These are phyloP conservation scores for Penicillium egyptiacum DNA, from an alignment of 495 filamentous ascomycete genomes.

Conservation along the genomic window DNA sequence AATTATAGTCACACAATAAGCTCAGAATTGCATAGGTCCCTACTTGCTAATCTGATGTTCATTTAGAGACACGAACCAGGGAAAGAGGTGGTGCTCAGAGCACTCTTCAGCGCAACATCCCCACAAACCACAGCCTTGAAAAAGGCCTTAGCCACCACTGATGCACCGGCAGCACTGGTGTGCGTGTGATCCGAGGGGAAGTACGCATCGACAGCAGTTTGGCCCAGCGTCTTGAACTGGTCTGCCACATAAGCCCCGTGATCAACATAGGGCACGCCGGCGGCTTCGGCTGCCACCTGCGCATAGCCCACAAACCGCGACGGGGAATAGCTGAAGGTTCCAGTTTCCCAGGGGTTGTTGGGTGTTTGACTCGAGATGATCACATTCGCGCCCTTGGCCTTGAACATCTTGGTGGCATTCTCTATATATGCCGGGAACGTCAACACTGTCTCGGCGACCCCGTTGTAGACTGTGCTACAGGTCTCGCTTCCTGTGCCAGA, in stretches of 20 bases:
- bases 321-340: constrained; percentile 42
- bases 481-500: constrained; percentile 53
- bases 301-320: constrained; percentile 60
- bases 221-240: constrained; percentile 50
- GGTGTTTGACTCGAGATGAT: constrained; percentile 63
- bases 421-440: constrained; percentile 60
- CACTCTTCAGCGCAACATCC: constrained; percentile 34
- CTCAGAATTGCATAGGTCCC: no score
- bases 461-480: constrained; percentile 53
- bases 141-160: constrained; percentile 60
- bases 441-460: constrained; percentile 53
- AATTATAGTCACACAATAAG: background rate
- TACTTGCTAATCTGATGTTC: constrained; percentile 2
- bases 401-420: constrained; percentile 51
- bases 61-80: constrained; percentile 32
- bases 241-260: constrained; percentile 58
- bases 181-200: constrained; percentile 67
- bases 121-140: constrained; percentile 57
- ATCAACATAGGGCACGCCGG: constrained; percentile 56
- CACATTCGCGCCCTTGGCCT: constrained; percentile 61
- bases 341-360: constrained; percentile 61
- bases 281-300: constrained; percentile 45
- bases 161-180: constrained; percentile 58
- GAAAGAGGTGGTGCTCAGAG: constrained; percentile 33
- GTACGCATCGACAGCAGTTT: constrained; percentile 46